A percentile compares a stretch with the other conserved stretches of the same genome.
Evolutionary conservation across 2,329 filamentous ascomycete genomes (phyloP).

Genomic region (Fusarium siculi): DNA sequence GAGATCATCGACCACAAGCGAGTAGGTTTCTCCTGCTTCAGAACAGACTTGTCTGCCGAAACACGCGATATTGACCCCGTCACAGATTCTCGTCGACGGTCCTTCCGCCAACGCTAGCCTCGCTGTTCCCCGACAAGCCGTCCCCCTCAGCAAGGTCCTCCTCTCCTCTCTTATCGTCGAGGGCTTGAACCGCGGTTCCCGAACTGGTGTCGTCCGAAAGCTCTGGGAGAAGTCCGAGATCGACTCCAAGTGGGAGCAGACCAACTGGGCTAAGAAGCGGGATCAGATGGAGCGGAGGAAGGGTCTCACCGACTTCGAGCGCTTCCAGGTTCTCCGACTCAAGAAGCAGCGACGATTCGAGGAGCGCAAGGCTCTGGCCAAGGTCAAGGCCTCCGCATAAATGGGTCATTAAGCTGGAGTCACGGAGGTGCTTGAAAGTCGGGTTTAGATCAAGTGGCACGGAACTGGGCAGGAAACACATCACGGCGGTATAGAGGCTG

Average conservation of each 20-base stretch:
- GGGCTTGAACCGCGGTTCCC: constrained; percentile 85
- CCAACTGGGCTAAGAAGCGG: constrained; percentile 94
- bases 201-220: constrained; percentile 84
- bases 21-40: constrained; percentile 72
- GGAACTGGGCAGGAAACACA: constrained; percentile 50
- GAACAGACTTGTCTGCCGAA: constrained; percentile 5
- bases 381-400: constrained; percentile 87
- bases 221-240: constrained; percentile 92
- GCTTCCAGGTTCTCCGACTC: constrained; percentile 99
- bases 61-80: constrained; percentile 42
- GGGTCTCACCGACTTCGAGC: constrained; percentile 96
- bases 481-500: constrained; percentile 60
- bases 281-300: constrained; percentile 86
- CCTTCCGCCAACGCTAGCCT: constrained; percentile 83
- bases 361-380: constrained; percentile 94
- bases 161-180: constrained; percentile 90
- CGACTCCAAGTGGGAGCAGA: constrained; percentile 92
- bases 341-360: constrained; percentile 99
- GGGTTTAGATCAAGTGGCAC: constrained; percentile 53
- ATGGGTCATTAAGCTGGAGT: constrained; percentile 52
- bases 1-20: constrained; percentile 99
- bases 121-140: constrained; percentile 86
- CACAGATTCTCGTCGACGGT: constrained; percentile 93
- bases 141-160: constrained; percentile 83
- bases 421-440: constrained; percentile 49